A percentile compares a stretch with the other conserved stretches of the same genome.
Conservation (phyloP, 2,329 filamentous ascomycete genomes). For the Alternaria sp. region DNA sequence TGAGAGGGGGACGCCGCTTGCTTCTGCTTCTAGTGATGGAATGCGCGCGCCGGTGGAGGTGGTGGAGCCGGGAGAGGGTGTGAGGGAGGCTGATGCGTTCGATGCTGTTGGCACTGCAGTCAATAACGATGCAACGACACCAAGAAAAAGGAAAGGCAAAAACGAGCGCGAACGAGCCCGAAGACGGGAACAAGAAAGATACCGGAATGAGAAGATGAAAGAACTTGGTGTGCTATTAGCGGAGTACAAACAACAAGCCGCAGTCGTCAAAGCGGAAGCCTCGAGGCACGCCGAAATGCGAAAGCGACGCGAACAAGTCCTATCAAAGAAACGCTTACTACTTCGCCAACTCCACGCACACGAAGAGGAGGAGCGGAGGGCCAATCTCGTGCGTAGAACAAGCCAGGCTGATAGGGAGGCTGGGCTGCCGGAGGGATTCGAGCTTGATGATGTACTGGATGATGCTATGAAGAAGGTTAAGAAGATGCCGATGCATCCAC, state of each 20-base stretch:
- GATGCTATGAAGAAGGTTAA: not conserved
- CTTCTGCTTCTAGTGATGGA: no score
- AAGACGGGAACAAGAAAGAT: not conserved
- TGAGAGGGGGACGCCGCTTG: not conserved
- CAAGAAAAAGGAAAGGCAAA: not conserved
- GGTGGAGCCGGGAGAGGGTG: no score
- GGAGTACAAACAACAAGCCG: not conserved
- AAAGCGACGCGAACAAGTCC: not conserved
- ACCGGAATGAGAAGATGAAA: not conserved
- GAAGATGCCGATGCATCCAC: not conserved
- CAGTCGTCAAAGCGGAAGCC: not conserved
- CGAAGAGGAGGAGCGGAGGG: not conserved
- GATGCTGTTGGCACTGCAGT: not conserved
- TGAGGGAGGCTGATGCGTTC: not conserved
- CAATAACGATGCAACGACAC: not conserved
- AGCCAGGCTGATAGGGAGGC: not conserved
- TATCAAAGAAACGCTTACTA: not conserved
- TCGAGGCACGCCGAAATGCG: no score
- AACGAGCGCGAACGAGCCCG: not conserved
- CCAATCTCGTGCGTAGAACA: not conserved
- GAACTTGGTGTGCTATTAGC: not conserved
- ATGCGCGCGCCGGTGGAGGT: no score
- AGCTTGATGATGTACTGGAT: conserved; percentile 5
- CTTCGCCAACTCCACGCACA: not conserved
- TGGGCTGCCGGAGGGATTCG: not conserved